Conservation (phyloP, 2,329 filamentous ascomycete genomes). For the Metarhizium album region DNA sequence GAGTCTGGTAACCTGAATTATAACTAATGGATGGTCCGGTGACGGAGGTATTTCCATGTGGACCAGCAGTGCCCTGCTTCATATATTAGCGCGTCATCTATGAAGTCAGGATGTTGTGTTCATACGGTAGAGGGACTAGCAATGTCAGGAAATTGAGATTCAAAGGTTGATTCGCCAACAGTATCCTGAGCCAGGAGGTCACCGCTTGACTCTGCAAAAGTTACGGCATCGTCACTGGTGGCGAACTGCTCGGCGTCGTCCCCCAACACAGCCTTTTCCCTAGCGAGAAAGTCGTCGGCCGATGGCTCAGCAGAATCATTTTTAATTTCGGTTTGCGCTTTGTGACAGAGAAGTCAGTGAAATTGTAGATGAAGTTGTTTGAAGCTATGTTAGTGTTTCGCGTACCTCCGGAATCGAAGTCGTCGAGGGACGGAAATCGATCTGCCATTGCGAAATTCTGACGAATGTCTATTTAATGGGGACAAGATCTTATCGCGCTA, state of each 20-base stretch:
- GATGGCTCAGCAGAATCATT: slow-evolving; percentile 47
- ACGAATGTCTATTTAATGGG: slow-evolving; percentile 10
- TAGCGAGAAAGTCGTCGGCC: slow-evolving; percentile 76
- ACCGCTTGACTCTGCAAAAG: slow-evolving; percentile 52
- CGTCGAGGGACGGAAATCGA: slow-evolving; percentile 68
- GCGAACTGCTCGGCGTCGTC: slow-evolving; percentile 90
- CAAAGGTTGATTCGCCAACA: slow-evolving; percentile 49
- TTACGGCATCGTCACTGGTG: slow-evolving; percentile 59
- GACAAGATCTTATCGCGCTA: background rate
- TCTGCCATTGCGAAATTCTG: slow-evolving; percentile 51
- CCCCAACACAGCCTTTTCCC: slow-evolving; percentile 81
- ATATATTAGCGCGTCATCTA: background rate
- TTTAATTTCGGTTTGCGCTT: slow-evolving; percentile 59
- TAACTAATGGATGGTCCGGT: slow-evolving; percentile 59
- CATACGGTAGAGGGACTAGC: slow-evolving; percentile 26
- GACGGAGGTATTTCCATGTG: slow-evolving; percentile 36
- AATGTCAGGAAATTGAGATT: slow-evolving; percentile 85
- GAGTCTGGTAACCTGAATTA: slow-evolving; percentile 50
- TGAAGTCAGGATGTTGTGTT: background rate
- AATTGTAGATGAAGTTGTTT: slow-evolving; percentile 6
- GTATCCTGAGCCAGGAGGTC: slow-evolving; percentile 64
- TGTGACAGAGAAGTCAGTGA: slow-evolving; percentile 1
- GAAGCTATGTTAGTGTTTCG: background rate
- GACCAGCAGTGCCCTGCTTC: slow-evolving; percentile 19
- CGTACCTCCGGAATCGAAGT: slow-evolving; percentile 59